Evolutionary conservation across 129 eudicot species (phyloP).

Genomic region (Chrysanthemum makinoi): DNA sequence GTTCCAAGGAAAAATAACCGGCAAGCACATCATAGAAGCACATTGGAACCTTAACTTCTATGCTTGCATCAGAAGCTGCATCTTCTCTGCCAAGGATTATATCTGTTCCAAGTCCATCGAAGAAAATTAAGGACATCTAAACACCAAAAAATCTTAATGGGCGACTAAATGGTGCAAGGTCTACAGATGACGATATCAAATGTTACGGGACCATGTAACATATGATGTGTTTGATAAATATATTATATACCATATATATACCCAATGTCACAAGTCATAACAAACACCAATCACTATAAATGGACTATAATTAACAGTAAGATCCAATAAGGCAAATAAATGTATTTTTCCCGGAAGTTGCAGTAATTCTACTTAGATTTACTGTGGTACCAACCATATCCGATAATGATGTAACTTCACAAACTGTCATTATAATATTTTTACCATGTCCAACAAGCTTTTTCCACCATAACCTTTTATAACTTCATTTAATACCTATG

Average conservation of each 20-base stretch:
- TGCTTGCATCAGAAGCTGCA: slow-evolving; percentile 40
- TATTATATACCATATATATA: neutral
- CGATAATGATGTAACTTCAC: slow-evolving; percentile 3
- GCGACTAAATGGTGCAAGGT: neutral
- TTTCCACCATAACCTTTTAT: neutral
- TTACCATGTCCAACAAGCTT: neutral
- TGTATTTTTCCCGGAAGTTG: no score
- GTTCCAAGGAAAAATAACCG: slow-evolving; percentile 72
- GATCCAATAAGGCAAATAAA: neutral
- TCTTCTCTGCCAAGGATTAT: slow-evolving; percentile 69
- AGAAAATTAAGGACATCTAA: slow-evolving; percentile 16
- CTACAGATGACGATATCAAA: slow-evolving; percentile 6
- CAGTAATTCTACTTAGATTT: neutral
- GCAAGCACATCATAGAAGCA: slow-evolving; percentile 93
- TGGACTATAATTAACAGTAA: neutral
- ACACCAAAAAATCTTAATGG: neutral
- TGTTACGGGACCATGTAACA: neutral
- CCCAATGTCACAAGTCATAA: neutral
- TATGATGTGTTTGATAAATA: neutral
- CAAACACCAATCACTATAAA: neutral
- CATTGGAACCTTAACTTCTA: slow-evolving; percentile 46
- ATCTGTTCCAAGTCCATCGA: slow-evolving; percentile 53
- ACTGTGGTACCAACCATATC: neutral
- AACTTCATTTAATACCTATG: neutral
- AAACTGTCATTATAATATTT: neutral